Conservation (phyloP, 2,329 filamentous ascomycete species). For the Aspergillus alliaceus region DNA sequence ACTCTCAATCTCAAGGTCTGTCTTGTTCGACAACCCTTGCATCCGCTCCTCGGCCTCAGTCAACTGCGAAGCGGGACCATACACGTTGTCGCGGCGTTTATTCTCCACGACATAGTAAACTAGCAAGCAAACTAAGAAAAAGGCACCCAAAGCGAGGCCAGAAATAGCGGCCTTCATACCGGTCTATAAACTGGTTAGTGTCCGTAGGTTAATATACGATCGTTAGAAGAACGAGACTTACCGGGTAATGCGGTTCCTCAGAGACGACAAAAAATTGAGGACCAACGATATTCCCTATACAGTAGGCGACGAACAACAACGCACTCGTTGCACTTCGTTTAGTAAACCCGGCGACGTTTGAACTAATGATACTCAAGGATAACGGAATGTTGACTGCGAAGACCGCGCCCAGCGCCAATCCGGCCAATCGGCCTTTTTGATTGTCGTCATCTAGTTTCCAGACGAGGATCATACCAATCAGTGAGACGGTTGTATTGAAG, state of each 20-base stretch:
- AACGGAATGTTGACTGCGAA: constrained; percentile 39
- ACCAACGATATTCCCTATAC: constrained; percentile 35
- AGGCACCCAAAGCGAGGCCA: constrained; percentile 28
- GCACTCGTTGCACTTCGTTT: constrained; percentile 41
- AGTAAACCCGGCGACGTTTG: constrained; percentile 38
- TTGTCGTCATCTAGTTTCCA: constrained; percentile 27
- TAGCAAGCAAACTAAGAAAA: constrained; percentile 30
- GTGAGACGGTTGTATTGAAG: constrained; percentile 25
- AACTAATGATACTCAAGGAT: constrained; percentile 34
- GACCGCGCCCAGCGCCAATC: constrained; percentile 30
- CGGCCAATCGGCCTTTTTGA: constrained; percentile 28
- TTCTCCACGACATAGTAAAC: constrained; percentile 34
- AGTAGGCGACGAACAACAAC: constrained; percentile 49
- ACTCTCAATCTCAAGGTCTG: constrained; percentile 34
- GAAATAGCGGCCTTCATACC: constrained; percentile 34
- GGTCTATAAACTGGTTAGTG: constrained; percentile 22
- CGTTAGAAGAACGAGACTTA: constrained; percentile 12
- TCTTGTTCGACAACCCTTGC: constrained; percentile 35
- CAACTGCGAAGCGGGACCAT: constrained; percentile 26
- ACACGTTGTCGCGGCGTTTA: constrained; percentile 25
- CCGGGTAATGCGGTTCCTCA: constrained; percentile 33
- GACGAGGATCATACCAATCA: constrained; percentile 36
- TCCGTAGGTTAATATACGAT: neutral
- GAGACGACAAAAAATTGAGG: constrained; percentile 33
- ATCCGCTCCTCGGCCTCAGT: constrained; percentile 27